Evolutionary conservation across 2,329 filamentous ascomycete species (phyloP).

Genomic region (Alternaria arbusti): DNA sequence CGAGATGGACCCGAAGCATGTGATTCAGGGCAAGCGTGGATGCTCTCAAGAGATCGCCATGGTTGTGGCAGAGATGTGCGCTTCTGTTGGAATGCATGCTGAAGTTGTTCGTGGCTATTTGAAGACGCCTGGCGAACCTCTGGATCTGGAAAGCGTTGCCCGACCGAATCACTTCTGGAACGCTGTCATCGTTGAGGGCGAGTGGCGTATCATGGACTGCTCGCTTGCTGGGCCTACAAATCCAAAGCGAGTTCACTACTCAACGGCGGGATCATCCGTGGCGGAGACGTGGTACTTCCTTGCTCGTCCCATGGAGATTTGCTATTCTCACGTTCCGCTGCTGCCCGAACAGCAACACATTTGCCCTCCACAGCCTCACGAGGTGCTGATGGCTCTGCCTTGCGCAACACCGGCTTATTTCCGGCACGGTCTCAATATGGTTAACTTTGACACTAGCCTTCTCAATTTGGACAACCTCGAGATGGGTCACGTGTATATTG

Average conservation of each 20-base stretch:
- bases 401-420: constrained; percentile 89
- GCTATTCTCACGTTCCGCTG: constrained; percentile 94
- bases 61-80: constrained; percentile 91
- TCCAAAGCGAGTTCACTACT: constrained; percentile 78
- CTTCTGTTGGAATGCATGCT: constrained; percentile 83
- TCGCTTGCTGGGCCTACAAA: constrained; percentile 91
- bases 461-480: constrained; percentile 89
- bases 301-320: constrained; percentile 84
- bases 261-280: constrained; percentile 69
- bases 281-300: constrained; percentile 96
- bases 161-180: constrained; percentile 98
- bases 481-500: constrained; percentile 87
- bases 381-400: constrained; percentile 84
- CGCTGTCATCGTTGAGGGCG: constrained; percentile 85
- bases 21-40: constrained; percentile 82
- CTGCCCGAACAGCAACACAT: constrained; percentile 90
- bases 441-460: constrained; percentile 89
- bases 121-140: constrained; percentile 80
- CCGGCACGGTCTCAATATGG: constrained; percentile 77
- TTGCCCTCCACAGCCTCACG: constrained; percentile 83
- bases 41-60: constrained; percentile 89
- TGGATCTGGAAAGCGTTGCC: constrained; percentile 80
- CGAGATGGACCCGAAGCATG: constrained; percentile 79
- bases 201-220: constrained; percentile 97
- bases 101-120: constrained; percentile 90